Conservation (phyloP, 768 basidiomycete genomes). For the Hortiboletus campestris region DNA sequence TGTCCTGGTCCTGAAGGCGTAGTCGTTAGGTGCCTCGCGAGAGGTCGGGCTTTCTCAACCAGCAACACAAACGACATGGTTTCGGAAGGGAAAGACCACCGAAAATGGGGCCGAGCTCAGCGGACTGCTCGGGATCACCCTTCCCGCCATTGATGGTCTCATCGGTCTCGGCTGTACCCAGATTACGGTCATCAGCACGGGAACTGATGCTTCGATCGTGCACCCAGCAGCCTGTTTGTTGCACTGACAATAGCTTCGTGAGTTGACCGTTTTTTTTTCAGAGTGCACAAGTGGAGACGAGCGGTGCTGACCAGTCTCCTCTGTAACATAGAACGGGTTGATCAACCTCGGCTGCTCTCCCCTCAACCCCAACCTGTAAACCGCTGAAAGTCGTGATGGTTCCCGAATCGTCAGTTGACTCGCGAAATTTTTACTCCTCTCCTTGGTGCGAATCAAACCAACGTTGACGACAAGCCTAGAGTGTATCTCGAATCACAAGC, state of each 20-base stretch:
- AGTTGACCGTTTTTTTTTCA: not conserved
- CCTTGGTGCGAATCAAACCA: no score
- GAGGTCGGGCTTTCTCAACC: no score
- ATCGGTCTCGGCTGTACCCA: constrained; percentile 9
- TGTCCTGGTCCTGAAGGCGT: no score
- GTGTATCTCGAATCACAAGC: no score
- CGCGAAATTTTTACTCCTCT: no score
- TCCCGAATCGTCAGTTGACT: not conserved
- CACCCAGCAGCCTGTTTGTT: constrained; percentile 17
- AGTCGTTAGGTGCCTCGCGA: no score
- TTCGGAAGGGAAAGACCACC: no score
- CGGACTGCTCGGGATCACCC: not conserved
- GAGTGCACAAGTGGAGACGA: not conserved
- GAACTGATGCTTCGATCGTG: not conserved
- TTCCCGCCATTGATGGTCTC: not conserved
- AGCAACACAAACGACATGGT: no score
- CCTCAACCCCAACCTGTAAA: constrained; percentile 5
- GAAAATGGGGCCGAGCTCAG: not conserved
- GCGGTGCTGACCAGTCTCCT: not conserved
- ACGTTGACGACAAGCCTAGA: no score
- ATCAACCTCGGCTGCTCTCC: constrained; percentile 19
- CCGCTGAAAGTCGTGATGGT: not conserved
- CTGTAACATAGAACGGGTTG: constrained; percentile 6
- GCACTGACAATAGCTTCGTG: constrained; percentile 11
- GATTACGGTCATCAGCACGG: not conserved